Evolutionary conservation across 768 basidiomycete genomes (phyloP), one percentile per base, ranked within the genome.

Genomic region (Termitomyces sp.): DNA sequence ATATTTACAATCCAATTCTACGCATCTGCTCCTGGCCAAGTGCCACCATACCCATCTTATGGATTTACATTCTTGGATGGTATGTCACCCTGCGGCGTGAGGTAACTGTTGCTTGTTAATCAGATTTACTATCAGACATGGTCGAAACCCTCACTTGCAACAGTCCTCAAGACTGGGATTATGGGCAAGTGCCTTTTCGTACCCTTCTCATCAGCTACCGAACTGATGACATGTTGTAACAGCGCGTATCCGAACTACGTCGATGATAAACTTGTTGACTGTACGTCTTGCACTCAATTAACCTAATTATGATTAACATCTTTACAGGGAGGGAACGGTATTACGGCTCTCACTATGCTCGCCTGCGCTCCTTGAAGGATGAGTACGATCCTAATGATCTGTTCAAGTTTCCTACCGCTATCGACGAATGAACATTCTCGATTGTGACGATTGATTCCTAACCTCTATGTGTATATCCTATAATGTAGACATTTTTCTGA

Each of bases 1-100:
- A 64, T 76, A 44, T 80, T 80, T 55, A 77, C 74, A 1, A 74
- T 83, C 52, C 82, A 83, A 64, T 71, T 83, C 58, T 82, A 83
- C 62, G 79, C 79, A 0, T 79, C 78, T 1, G 72, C 78, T 2
- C 53, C 61, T 0, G 70, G 64, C 36, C 57, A 67, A 16, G 53
- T 57, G 0, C 76, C 79, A 2, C 79, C 79, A 0, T 83, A 72
- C 67, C 82, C 82, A 2, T 56, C 64, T 5, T 65, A 67, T 18
- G 82, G 80, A 1, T 76, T 82, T 53, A 64, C 69, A 0, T 79
- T 83, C 62, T 61, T 83, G 9, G 71, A 79, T 57, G 70, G 68
- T 64, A 64, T 57, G 67, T 59, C 18, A n/a, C 30, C 6, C 30
- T 13, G 6, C 42, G 14, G 37, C 4, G 26, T 50, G 46, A 12